phyloP scores from a whole-genome alignment of 257 asterid species.

The Nicotiana knightiana region DNA sequence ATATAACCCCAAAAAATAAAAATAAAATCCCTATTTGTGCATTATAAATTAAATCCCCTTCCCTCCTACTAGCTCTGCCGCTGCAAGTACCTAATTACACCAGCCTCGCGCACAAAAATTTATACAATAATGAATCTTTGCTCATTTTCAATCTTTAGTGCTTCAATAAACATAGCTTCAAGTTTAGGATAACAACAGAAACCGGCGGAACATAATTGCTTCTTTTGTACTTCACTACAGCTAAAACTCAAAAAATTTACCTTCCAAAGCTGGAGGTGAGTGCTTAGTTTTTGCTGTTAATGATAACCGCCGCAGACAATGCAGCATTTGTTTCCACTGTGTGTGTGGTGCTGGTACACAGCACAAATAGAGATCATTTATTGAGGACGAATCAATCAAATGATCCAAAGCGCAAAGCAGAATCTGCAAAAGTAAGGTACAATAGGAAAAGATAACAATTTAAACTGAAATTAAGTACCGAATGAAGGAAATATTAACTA shows the following conservation, averaged over 20 bases:
- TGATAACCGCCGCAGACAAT: slow-evolving; percentile 39
- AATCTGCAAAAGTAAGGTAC: background rate
- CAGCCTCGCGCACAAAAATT: too few species aligned
- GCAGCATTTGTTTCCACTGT: slow-evolving; percentile 40
- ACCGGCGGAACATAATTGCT: background rate
- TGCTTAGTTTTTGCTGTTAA: slow-evolving; percentile 27
- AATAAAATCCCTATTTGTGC: too few species aligned
- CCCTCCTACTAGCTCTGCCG: too few species aligned
- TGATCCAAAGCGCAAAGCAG: background rate
- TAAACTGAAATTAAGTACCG: background rate
- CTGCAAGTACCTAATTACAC: too few species aligned
- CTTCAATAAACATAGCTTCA: background rate
- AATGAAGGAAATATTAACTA: background rate
- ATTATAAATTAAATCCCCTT: too few species aligned
- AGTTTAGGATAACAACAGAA: background rate
- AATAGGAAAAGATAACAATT: background rate
- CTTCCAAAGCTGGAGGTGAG: slow-evolving; percentile 57
- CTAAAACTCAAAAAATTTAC: slow-evolving; percentile 23
- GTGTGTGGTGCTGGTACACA: slow-evolving; percentile 16
- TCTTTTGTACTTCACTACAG: background rate
- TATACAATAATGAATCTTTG: background rate
- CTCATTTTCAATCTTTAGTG: background rate
- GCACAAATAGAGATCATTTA: slow-evolving; percentile 26
- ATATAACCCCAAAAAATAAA: too few species aligned
- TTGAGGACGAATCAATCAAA: slow-evolving; percentile 9